Evolutionary conservation across 164 flowering plant species (phyloP), one percentile per base, ranked within the genome.

Genomic region (Dillenia turbinata): DNA sequence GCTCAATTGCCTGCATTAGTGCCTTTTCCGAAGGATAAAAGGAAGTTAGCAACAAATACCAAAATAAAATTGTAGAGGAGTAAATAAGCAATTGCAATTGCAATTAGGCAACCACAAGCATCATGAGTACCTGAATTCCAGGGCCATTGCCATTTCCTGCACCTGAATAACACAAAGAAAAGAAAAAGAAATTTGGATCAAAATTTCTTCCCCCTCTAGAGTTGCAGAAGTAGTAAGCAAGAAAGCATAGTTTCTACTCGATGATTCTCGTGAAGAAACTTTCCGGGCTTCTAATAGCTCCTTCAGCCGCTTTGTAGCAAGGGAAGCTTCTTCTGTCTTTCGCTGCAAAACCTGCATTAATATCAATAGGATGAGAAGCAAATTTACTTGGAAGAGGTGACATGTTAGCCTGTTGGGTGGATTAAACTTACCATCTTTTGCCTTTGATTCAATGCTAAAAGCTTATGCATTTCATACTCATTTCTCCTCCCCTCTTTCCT

Each of bases 391-490:
- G 1, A 10, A 24, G 13, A 6, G 44, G 2, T 16, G 56, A 10
- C 2, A 12, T 3, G 44, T 14, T 45, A 44, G 4, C 9, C 22
- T 40, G 15, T 26, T 13, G 64, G 55, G 14, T 4, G 45, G 52
- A 15, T 12, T 15, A 44, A 22, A 9, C 17, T 67, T 79, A 95
- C 99, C 99, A 88, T 81, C 72, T 92, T 95, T 70, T 95, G 99
- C 73, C 96, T 83, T 69, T 95, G 99, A 67, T 88, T 95, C 68
- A 95, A 74, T 61, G 99, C 91, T 63, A 88, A 68, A 16, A 95
- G 81, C 76, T 95, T 95, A 63, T 95, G 99, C 99, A 95, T 92
- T 78, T 95, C 99, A 68, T 88, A 95, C 71, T 92, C 97, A 66
- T 87, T 95, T 70, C 99, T 83, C 69, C 99, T 81, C 62, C 99